These are phyloP conservation scores for Durotheca rogersii DNA, from an alignment of 495 filamentous ascomycete species.

Conservation along the genomic window DNA sequence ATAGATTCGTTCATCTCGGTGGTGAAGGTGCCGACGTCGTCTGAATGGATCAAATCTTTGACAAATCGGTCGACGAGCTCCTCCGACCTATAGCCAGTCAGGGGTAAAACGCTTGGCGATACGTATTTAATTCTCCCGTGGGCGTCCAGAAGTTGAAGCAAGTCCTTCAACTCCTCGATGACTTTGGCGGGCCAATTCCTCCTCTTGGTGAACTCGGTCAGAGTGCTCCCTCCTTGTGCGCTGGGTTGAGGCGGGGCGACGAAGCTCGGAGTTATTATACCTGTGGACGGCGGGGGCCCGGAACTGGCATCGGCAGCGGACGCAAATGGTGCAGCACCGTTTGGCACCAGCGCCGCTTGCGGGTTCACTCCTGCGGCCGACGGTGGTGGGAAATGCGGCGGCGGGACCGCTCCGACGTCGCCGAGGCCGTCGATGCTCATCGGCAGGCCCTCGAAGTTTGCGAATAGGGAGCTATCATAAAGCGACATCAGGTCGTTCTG, in stretches of 20 bases:
- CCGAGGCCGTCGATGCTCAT: constrained; percentile 40
- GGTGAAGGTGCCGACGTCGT: constrained; percentile 82
- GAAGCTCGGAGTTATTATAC: constrained; percentile 21
- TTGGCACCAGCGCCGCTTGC: constrained; percentile 25
- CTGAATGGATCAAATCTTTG: constrained; percentile 78
- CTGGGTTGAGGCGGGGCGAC: constrained; percentile 41
- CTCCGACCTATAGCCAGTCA: constrained; percentile 72
- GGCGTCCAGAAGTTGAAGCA: constrained; percentile 82
- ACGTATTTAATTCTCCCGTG: constrained; percentile 81
- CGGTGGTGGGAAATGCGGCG: constrained; percentile 25
- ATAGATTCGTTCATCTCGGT: constrained; percentile 92
- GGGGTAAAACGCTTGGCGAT: constrained; percentile 72
- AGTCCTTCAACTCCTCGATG: constrained; percentile 85
- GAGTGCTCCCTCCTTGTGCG: constrained; percentile 57
- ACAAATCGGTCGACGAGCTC: constrained; percentile 75
- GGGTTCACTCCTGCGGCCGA: constrained; percentile 17
- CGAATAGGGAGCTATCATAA: constrained; percentile 40
- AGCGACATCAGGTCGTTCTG: constrained; percentile 43
- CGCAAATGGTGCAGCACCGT: constrained; percentile 28
- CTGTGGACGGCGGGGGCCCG: constrained; percentile 49
- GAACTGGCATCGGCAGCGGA: constrained; percentile 28
- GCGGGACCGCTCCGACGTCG: constrained; percentile 24
- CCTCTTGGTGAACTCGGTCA: constrained; percentile 81
- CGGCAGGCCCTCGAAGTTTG: constrained; percentile 41
- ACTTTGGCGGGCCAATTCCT: constrained; percentile 88